Percentiles rank a stretch among this genome's conserved stretches.
Evolutionary conservation across 495 filamentous ascomycete genomes (phyloP).

Genomic region (Penicillium robsamsonii): DNA sequence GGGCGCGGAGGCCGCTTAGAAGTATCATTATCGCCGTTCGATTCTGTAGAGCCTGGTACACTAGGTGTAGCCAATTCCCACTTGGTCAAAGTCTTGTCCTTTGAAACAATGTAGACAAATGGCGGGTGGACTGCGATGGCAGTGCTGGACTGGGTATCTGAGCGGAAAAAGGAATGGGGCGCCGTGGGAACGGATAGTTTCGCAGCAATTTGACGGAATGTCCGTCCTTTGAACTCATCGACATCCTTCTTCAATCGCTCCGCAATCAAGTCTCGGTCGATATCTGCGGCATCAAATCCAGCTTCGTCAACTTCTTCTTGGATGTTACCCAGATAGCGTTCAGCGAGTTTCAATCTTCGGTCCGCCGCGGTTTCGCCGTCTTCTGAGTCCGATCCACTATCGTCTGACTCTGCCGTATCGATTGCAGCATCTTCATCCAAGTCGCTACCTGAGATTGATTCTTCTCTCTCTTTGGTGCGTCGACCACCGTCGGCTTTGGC

Average conservation of each 20-base stretch:
- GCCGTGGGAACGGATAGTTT: slow-evolving; percentile 64
- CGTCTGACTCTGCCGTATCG: slow-evolving; percentile 41
- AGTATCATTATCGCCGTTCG: slow-evolving; percentile 52
- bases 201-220: slow-evolving; percentile 75
- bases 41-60: slow-evolving; percentile 26
- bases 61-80: slow-evolving; percentile 66
- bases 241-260: slow-evolving; percentile 87
- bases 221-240: slow-evolving; percentile 85
- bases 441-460: slow-evolving; percentile 88
- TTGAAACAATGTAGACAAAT: slow-evolving; percentile 80
- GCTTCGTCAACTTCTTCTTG: slow-evolving; percentile 74
- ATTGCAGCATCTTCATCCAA: slow-evolving; percentile 59
- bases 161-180: slow-evolving; percentile 66
- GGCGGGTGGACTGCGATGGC: slow-evolving; percentile 74
- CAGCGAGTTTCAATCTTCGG: slow-evolving; percentile 80
- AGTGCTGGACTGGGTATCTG: slow-evolving; percentile 73
- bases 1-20: slow-evolving; percentile 64
- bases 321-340: slow-evolving; percentile 90
- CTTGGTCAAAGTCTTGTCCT: slow-evolving; percentile 80
- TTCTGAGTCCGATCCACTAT: slow-evolving; percentile 51
- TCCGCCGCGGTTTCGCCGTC: slow-evolving; percentile 84
- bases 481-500: slow-evolving; percentile 31
- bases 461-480: slow-evolving; percentile 37
- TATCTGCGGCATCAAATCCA: slow-evolving; percentile 89
- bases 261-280: slow-evolving; percentile 88